A percentile compares a stretch with the other conserved stretches of the same genome.
Evolutionary conservation across 2,329 filamentous ascomycete genomes (phyloP).

Genomic region (Colletotrichum incanum): DNA sequence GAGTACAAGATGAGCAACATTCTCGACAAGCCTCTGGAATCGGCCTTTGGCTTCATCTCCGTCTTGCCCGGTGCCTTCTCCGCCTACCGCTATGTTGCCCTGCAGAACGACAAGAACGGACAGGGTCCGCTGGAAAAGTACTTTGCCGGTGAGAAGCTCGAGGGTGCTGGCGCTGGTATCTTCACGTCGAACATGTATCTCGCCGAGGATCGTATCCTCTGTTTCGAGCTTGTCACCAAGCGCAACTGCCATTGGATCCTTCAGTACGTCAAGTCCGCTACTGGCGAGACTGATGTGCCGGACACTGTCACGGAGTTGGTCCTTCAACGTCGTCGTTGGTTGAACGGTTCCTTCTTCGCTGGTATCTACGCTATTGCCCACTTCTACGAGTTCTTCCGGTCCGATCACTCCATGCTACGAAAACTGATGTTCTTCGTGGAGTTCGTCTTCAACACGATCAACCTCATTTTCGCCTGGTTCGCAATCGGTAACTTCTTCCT

Average conservation of each 20-base stretch:
- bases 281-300: conserved; percentile 96
- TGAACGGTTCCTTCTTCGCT: conserved; percentile 98
- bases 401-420: conserved; percentile 87
- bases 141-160: conserved; percentile 96
- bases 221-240: conserved; percentile 98
- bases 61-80: conserved; percentile 98
- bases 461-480: conserved; percentile 99
- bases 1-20: conserved; percentile 99
- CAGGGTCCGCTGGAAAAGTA: conserved; percentile 96
- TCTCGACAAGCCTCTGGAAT: conserved; percentile 96
- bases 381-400: conserved; percentile 96
- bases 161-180: conserved; percentile 90
- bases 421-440: conserved; percentile 94
- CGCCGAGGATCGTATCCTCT: conserved; percentile 98
- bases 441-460: conserved; percentile 93
- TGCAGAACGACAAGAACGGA: conserved; percentile 97
- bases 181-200: conserved; percentile 99
- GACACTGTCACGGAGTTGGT: conserved; percentile 96
- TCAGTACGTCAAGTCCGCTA: conserved; percentile 98
- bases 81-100: conserved; percentile 94
- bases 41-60: conserved; percentile 97
- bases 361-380: conserved; percentile 95
- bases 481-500: conserved; percentile 99
- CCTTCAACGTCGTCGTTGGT: conserved; percentile 94
- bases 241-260: conserved; percentile 97